phyloP scores from a whole-genome alignment of 164 flowering plant genomes.

The Piper betle region DNA sequence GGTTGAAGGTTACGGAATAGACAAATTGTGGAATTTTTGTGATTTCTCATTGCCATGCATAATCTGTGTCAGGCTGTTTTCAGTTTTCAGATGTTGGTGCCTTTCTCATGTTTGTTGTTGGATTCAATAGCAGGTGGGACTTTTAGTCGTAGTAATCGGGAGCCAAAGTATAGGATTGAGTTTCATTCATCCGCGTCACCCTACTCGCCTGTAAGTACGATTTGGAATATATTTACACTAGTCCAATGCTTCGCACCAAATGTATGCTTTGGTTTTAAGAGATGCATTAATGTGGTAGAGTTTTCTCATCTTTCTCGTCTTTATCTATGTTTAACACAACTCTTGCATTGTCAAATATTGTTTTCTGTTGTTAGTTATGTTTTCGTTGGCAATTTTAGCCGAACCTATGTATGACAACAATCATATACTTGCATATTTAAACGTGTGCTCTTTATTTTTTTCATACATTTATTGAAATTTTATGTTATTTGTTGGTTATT shows the following conservation, averaged over 20 bases:
- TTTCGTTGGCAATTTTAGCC: no score
- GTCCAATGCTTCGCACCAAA: no score
- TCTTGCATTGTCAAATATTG: neutral
- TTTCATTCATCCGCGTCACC: constrained; percentile 69
- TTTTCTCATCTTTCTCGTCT: neutral
- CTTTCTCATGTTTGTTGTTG: neutral
- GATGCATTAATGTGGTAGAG: neutral
- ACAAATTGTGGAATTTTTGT: no score
- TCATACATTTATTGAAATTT: no score
- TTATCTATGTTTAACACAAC: neutral
- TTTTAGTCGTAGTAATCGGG: constrained; percentile 62
- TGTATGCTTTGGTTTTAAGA: neutral
- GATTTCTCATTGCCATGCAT: no score
- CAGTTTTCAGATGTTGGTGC: neutral
- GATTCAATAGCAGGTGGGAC: constrained; percentile 39
- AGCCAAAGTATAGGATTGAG: constrained; percentile 67
- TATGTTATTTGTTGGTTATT: no score
- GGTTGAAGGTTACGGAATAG: no score
- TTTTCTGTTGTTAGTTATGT: no score
- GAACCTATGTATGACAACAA: no score
- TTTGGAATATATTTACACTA: no score
- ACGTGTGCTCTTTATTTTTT: no score
- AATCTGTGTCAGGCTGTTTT: neutral
- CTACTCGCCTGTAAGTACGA: constrained; percentile 58
- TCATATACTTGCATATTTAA: no score